phyloP scores from a whole-genome alignment of 176 grass and related monocot genomes.

The Musa schizocarpa region DNA sequence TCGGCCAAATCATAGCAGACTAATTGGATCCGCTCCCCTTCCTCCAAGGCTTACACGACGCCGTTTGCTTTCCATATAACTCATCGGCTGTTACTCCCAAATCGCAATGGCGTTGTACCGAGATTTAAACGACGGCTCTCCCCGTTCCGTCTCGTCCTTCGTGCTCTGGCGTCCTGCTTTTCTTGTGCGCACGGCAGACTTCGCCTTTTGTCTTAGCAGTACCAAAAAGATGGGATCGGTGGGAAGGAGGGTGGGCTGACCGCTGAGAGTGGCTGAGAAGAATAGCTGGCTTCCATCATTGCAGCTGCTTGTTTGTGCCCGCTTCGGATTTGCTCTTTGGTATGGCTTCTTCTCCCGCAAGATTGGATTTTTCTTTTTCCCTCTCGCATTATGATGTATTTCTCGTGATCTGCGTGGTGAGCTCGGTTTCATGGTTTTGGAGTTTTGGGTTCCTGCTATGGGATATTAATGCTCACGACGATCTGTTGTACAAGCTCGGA shows the following conservation, averaged over 20 bases:
- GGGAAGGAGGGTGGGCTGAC: neutral
- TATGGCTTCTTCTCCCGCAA: neutral
- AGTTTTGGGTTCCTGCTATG: neutral
- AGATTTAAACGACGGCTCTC: neutral
- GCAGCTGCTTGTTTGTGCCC: conserved; percentile 5
- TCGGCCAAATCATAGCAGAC: too few species aligned
- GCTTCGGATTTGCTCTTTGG: conserved; percentile 1
- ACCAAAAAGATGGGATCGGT: neutral
- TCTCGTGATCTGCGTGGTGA: neutral
- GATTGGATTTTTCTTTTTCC: neutral
- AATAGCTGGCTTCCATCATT: neutral
- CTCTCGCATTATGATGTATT: neutral
- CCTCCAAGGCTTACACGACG: neutral
- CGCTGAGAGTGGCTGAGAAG: conserved; percentile 6
- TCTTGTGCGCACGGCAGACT: neutral
- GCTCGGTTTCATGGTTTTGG: neutral
- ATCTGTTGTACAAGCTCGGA: neutral
- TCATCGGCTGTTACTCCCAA: neutral
- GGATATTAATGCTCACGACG: neutral
- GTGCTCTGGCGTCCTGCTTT: neutral
- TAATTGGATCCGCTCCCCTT: neutral
- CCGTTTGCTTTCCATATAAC: neutral
- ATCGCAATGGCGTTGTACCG: neutral
- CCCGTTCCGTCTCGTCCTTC: neutral
- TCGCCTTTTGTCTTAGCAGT: neutral